Percentiles rank a stretch among this genome's conserved stretches.
Conservation (phyloP, 495 filamentous ascomycete genomes). For the Lasiosphaeria ovina region DNA sequence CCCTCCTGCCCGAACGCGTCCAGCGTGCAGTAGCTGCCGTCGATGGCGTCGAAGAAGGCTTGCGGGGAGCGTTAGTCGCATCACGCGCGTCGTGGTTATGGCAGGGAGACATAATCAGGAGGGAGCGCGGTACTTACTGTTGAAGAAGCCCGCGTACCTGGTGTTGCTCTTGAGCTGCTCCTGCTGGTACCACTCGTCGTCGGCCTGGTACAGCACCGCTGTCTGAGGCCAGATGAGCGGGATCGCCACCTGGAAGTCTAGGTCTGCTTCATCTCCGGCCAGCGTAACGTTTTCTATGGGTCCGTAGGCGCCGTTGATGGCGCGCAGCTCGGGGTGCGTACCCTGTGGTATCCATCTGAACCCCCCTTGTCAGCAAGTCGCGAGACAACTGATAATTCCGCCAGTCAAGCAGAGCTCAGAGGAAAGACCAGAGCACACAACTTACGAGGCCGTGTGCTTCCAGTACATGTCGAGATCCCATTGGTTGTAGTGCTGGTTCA, state of each 20-base stretch:
- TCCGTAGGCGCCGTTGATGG: slow-evolving; percentile 39
- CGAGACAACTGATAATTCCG: not conserved
- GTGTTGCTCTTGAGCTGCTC: slow-evolving; percentile 20
- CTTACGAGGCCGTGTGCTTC: slow-evolving; percentile 40
- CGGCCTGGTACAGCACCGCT: slow-evolving; percentile 57
- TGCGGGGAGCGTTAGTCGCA: slow-evolving; percentile 39
- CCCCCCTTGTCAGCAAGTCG: not conserved
- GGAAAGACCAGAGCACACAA: no score
- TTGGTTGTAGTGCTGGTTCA: slow-evolving; percentile 44
- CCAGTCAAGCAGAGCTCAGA: slow-evolving; percentile 9
- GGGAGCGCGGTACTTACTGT: slow-evolving; percentile 27
- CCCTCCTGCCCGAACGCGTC: slow-evolving; percentile 39
- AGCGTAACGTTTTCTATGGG: slow-evolving; percentile 29
- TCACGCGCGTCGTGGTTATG: no score
- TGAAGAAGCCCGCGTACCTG: slow-evolving; percentile 47
- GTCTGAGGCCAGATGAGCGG: slow-evolving; percentile 57
- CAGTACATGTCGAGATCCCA: slow-evolving; percentile 62
- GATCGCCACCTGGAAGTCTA: slow-evolving; percentile 38
- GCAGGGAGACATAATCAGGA: slow-evolving; percentile 26
- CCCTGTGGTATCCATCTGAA: slow-evolving; percentile 33
- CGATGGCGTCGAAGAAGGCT: slow-evolving; percentile 51
- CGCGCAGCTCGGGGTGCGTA: slow-evolving; percentile 36
- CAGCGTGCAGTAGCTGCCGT: slow-evolving; percentile 58
- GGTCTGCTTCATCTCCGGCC: slow-evolving; percentile 32
- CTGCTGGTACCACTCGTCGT: slow-evolving; percentile 49